phyloP scores from a whole-genome alignment of 345 rosid species.

The Rhodomyrtus tomentosa region DNA sequence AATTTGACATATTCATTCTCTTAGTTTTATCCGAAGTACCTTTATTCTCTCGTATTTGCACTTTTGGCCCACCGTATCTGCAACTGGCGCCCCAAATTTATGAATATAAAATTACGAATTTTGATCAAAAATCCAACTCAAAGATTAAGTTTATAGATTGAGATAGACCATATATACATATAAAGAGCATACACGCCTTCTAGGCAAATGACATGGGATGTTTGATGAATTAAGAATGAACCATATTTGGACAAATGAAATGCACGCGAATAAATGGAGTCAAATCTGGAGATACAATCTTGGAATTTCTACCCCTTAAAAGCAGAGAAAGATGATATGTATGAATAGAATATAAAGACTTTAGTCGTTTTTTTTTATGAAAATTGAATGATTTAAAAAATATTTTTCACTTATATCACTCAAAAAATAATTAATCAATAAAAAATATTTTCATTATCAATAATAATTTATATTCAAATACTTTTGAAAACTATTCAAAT shows the following conservation, averaged over 20 bases:
- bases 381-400: neutral
- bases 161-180: neutral
- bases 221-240: neutral
- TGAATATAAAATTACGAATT: neutral
- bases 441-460: neutral
- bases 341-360: neutral
- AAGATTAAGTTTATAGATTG: neutral
- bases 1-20: neutral
- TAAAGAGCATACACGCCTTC: neutral
- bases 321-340: neutral
- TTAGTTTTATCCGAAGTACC: neutral
- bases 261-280: neutral
- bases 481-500: no score
- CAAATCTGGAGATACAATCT: neutral
- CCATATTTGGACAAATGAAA: neutral
- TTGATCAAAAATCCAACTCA: neutral
- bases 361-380: accelerated
- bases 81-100: neutral
- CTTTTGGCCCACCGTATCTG: neutral
- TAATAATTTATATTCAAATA: no score
- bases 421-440: neutral
- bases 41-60: neutral
- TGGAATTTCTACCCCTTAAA: neutral
- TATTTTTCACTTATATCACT: no score
- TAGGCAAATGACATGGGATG: neutral